Evolutionary conservation across 2,329 filamentous ascomycete species (phyloP).

Genomic region (Colletotrichum scovillei): DNA sequence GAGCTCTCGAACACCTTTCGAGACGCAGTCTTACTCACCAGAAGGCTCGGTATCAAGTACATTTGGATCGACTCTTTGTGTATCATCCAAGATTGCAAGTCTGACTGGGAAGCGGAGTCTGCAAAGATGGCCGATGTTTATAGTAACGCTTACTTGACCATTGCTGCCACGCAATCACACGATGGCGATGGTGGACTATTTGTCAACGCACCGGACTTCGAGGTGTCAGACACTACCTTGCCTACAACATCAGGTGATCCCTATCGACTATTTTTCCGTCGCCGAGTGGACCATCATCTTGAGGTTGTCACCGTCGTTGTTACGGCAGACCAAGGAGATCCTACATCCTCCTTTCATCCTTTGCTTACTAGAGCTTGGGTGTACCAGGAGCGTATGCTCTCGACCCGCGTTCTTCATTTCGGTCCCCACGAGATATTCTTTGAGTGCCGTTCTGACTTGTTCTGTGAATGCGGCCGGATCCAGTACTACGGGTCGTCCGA

Average conservation of each 20-base stretch:
- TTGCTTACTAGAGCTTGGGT: constrained; percentile 41
- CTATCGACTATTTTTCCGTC: too few species aligned
- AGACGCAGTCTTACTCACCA: constrained; percentile 28
- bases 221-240: neutral
- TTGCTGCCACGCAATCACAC: constrained; percentile 8
- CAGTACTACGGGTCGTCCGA: neutral
- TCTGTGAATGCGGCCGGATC: constrained; percentile 15
- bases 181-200: constrained; percentile 1
- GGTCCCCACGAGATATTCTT: constrained; percentile 5
- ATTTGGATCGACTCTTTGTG: constrained; percentile 38
- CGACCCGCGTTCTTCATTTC: constrained; percentile 42
- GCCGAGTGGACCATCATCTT: too few species aligned
- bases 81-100: constrained; percentile 36
- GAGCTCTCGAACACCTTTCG: constrained; percentile 27
- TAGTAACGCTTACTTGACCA: constrained; percentile 9
- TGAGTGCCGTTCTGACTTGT: constrained; percentile 5
- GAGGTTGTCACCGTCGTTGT: too few species aligned
- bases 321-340: too few species aligned
- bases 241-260: neutral
- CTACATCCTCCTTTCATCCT: neutral
- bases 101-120: constrained; percentile 34
- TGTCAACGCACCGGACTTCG: too few species aligned
- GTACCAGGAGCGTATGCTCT: constrained; percentile 43
- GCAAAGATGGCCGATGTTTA: constrained; percentile 26
- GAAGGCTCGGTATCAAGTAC: constrained; percentile 30